These are phyloP conservation scores for Daldinia concentrica DNA, from an alignment of 495 filamentous ascomycete genomes.

Conservation along the genomic window DNA sequence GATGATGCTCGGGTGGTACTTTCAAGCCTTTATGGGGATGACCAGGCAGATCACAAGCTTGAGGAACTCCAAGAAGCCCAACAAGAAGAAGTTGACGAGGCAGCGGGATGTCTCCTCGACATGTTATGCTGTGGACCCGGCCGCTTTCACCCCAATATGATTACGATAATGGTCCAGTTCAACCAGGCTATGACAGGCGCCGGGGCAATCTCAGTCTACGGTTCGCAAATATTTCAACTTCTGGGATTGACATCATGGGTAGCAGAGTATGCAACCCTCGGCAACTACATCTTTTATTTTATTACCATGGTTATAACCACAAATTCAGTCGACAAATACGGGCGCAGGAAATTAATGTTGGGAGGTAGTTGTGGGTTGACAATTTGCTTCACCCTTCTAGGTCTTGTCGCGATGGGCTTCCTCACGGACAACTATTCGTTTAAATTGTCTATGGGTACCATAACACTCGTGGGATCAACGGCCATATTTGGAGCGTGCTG, in stretches of 20 bases:
- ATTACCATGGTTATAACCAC: slow-evolving; percentile 64
- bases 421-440: slow-evolving; percentile 39
- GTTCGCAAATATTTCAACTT: slow-evolving; percentile 66
- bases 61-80: slow-evolving; percentile 58
- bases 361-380: slow-evolving; percentile 56
- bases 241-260: slow-evolving; percentile 53
- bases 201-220: slow-evolving; percentile 66
- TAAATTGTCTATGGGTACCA: slow-evolving; percentile 51
- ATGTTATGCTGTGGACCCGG: slow-evolving; percentile 56
- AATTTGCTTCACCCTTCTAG: slow-evolving; percentile 56
- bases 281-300: slow-evolving; percentile 66
- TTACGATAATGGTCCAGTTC: slow-evolving; percentile 67
- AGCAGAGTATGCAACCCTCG: slow-evolving; percentile 62
- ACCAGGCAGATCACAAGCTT: slow-evolving; percentile 54
- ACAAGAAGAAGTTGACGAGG: slow-evolving; percentile 55
- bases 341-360: slow-evolving; percentile 62
- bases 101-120: slow-evolving; percentile 56
- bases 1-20: slow-evolving; percentile 57
- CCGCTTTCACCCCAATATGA: slow-evolving; percentile 62
- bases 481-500: slow-evolving; percentile 67
- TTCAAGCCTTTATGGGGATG: slow-evolving; percentile 56
- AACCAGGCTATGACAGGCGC: slow-evolving; percentile 66
- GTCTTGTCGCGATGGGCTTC: slow-evolving; percentile 52
- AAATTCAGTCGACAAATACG: slow-evolving; percentile 61
- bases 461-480: slow-evolving; percentile 60